Evolutionary conservation across 257 asterid genomes (phyloP).

Genomic region (Solanum virginianum): DNA sequence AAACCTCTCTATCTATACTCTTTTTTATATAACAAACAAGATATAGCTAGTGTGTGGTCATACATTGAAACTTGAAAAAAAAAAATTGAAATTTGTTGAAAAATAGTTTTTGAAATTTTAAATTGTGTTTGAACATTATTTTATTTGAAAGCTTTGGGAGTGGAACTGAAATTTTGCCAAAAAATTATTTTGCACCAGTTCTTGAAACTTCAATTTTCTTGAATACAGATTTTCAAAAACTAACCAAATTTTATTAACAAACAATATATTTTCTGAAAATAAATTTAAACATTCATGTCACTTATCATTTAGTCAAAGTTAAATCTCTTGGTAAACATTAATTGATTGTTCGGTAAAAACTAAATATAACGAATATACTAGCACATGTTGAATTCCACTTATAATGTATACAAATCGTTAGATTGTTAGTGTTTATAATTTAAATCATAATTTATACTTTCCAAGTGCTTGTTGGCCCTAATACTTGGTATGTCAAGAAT

Average conservation of each 20-base stretch:
- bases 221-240: not conserved
- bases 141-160: not conserved
- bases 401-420: not conserved
- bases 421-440: not conserved
- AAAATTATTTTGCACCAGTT: not conserved
- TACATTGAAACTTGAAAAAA: too few relatives aligned
- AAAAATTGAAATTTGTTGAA: not conserved
- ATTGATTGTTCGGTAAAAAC: not conserved
- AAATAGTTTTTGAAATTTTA: not conserved
- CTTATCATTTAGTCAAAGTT: not conserved
- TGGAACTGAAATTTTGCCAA: not conserved
- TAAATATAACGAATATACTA: not conserved
- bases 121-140: not conserved
- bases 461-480: too few relatives aligned
- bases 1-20: not conserved
- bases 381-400: not conserved
- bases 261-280: too few relatives aligned
- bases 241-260: not conserved
- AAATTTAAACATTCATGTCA: not conserved
- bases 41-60: too few relatives aligned
- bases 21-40: not conserved
- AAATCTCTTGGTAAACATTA: not conserved
- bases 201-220: not conserved
- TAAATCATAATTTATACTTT: not conserved
- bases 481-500: too few relatives aligned